Evolutionary conservation across 805 yeast species (phyloP).

Genomic region (Wickerhamomyces ciferrii): DNA sequence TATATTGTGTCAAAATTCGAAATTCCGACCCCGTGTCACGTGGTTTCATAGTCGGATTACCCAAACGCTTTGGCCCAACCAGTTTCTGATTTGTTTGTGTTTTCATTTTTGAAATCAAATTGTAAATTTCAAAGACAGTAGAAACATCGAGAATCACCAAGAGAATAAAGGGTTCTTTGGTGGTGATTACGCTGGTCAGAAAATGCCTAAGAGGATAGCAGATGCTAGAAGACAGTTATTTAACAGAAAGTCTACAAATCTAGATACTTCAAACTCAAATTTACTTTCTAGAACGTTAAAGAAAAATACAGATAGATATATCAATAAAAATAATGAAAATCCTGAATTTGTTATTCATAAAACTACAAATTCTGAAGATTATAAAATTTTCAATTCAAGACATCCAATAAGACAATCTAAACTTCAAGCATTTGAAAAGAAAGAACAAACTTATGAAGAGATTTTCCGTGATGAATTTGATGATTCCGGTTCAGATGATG

Average conservation of each 20-base stretch:
- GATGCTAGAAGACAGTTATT: slow-evolving; percentile 21
- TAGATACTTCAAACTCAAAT: slow-evolving; percentile 16
- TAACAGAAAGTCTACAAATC: slow-evolving; percentile 4
- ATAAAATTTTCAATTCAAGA: slow-evolving; percentile 13
- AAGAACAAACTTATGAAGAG: slow-evolving; percentile 20
- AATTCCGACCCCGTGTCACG: too few relatives aligned
- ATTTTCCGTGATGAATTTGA: slow-evolving; percentile 15
- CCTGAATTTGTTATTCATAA: slow-evolving; percentile 21
- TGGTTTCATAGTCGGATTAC: too few relatives aligned
- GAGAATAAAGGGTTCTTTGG: too few relatives aligned
- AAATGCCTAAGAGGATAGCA: not conserved
- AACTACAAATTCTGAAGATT: slow-evolving; percentile 20
- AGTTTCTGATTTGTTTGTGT: too few relatives aligned
- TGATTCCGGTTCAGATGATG: slow-evolving; percentile 23
- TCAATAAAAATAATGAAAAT: slow-evolving; percentile 2
- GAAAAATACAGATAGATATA: slow-evolving; percentile 21
- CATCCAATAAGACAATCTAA: slow-evolving; percentile 21
- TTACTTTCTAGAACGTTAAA: slow-evolving; percentile 20
- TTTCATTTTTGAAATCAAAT: too few relatives aligned
- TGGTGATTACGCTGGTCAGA: not conserved
- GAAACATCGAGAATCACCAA: too few relatives aligned
- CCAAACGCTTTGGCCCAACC: too few relatives aligned
- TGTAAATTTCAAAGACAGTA: too few relatives aligned
- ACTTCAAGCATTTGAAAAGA: slow-evolving; percentile 16
- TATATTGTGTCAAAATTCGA: too few relatives aligned